Base-by-base conservation (phyloP, 2,329 filamentous ascomycete genomes). In the Parafenestella ontariensis region DNA sequence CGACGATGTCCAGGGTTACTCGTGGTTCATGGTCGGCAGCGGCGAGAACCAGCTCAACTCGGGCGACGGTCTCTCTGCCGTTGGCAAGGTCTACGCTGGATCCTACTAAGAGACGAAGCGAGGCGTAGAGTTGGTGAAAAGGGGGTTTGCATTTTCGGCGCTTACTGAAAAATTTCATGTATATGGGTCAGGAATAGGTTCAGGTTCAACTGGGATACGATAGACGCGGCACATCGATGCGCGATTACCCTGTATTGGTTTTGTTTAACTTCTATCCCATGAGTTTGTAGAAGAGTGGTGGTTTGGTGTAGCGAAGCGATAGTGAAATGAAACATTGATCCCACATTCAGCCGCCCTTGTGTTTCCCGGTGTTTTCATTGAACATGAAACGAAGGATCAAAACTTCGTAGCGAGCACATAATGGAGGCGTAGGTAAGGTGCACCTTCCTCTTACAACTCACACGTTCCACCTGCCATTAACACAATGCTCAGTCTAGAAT, bases 1-100 rank as follows among this genome's bases (percentile, higher is more conserved):
- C 17, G 55, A 63, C 37, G 58, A 58, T 10, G 73, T 76, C 39
- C 54, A 69, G 47, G 69, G 74, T 17, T 77, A 77, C 64, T 61
- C 74, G 0, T 77, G 70, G 59, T 77, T 76, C 63, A 74, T 74
- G 65, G 72, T 73, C 29, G 71, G 70, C 47, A 60, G 43, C 21
- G 68, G 68, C 18, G 63, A 65, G 60, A 64, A 69, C 58, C 63
- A 69, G 67, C 67, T 72, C 45, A 69, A 69, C 62, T 48, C 60
- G 20, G 61, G 44, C 29, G 47, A n/a, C 29, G 66, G 63, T 17
- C 62, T 71, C 10, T 64, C 60, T 9, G 20, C 58, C 21, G 34
- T 66, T 47, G 69, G 69, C 31, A 49, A 71, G 61, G 60, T 68
- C 31, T 73, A 73, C 45, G 65, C 64, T 44, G 59, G 50, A 34